Evolutionary conservation across 805 yeast species (phyloP).

Genomic region (Wickerhamomyces queroliae): DNA sequence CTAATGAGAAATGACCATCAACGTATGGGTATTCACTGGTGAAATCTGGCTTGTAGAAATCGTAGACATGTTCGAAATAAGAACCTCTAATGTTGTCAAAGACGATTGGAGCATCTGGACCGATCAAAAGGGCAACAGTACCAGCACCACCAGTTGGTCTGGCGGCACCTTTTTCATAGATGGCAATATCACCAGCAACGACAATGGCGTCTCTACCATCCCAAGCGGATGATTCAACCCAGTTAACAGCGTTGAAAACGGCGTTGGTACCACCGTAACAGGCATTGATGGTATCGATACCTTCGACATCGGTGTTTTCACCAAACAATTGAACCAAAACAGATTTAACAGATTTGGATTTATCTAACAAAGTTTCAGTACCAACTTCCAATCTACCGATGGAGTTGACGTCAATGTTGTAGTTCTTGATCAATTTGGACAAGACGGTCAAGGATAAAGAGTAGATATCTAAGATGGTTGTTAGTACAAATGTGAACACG

Average conservation of each 20-base stretch:
- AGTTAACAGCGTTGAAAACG: slow-evolving; percentile 85
- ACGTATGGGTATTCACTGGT: slow-evolving; percentile 95
- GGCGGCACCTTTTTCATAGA: slow-evolving; percentile 95
- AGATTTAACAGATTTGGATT: slow-evolving; percentile 94
- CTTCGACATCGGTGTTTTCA: slow-evolving; percentile 88
- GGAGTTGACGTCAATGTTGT: slow-evolving; percentile 71
- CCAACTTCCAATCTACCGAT: slow-evolving; percentile 98
- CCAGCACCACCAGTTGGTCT: slow-evolving; percentile 99
- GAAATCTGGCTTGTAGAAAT: slow-evolving; percentile 97
- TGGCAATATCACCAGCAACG: slow-evolving; percentile 96
- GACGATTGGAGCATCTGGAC: slow-evolving; percentile 96
- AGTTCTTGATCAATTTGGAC: slow-evolving; percentile 68
- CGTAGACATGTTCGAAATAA: slow-evolving; percentile 95
- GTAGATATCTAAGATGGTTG: slow-evolving; percentile 57
- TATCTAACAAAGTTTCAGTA: slow-evolving; percentile 94
- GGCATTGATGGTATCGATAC: slow-evolving; percentile 93
- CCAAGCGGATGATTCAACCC: slow-evolving; percentile 96
- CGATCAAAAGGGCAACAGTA: slow-evolving; percentile 87
- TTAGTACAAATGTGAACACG: not conserved
- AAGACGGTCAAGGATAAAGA: slow-evolving; percentile 90
- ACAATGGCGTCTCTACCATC: slow-evolving; percentile 98
- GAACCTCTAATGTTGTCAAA: slow-evolving; percentile 88
- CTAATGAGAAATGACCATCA: slow-evolving; percentile 92
- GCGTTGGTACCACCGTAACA: slow-evolving; percentile 99
- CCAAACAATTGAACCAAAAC: slow-evolving; percentile 92